A percentile compares a stretch with the other conserved stretches of the same genome.
phyloP scores from a whole-genome alignment of 2,329 filamentous ascomycete genomes.

The Aspergillus sp. region DNA sequence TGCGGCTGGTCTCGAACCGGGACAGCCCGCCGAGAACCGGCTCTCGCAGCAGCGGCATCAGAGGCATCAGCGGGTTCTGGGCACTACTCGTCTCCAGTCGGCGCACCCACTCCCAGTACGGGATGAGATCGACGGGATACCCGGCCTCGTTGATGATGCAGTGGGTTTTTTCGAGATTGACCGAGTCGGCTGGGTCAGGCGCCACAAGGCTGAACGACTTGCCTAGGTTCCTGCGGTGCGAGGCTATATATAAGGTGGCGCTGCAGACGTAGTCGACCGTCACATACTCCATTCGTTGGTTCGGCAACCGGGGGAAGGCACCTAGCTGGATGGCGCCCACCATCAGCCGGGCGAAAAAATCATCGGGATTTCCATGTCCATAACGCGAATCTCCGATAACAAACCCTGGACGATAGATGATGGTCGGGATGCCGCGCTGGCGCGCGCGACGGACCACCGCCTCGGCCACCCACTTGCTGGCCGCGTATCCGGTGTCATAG shows the following conservation, averaged over 20 bases:
- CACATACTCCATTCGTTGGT: background rate
- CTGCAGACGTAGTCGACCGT: background rate
- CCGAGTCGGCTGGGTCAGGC: no score
- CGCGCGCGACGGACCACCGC: background rate
- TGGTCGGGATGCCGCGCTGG: background rate
- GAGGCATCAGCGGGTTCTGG: no score
- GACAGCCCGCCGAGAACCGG: background rate
- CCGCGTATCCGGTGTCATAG: no score
- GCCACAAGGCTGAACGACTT: no score
- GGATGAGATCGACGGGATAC: no score
- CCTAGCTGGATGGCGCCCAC: no score
- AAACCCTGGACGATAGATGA: background rate
- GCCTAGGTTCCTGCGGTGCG: no score
- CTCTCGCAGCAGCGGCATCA: background rate
- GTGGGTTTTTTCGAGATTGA: no score
- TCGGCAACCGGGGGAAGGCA: background rate
- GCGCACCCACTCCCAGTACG: no score
- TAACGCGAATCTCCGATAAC: background rate
- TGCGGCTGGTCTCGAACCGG: background rate
- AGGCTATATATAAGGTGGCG: background rate
- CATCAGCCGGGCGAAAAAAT: background rate
- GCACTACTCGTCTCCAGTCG: no score
- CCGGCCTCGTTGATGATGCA: no score
- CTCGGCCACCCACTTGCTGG: conserved; percentile 1
- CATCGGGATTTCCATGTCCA: background rate